These are phyloP conservation scores for Lotmaria passim DNA, from an alignment of 208 protist species.

Conservation along the genomic window DNA sequence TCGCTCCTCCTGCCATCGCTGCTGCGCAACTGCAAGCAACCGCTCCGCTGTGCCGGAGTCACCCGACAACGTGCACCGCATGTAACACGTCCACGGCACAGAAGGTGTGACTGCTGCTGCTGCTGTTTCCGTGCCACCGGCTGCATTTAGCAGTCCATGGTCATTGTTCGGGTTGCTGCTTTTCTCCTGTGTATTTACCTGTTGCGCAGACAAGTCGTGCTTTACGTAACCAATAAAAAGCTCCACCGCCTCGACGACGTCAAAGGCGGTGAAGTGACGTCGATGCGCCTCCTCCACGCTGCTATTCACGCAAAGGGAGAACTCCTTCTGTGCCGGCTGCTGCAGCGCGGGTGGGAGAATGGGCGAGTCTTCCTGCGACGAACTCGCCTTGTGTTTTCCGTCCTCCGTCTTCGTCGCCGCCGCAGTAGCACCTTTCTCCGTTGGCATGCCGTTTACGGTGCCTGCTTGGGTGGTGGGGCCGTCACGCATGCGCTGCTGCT, in stretches of 20 bases:
- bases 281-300: conserved; percentile 10
- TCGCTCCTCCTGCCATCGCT: conserved; percentile 6
- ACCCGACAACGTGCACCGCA: conserved; percentile 12
- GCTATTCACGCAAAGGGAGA: conserved; percentile 10
- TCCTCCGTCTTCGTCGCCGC: background rate
- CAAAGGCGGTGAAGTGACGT: background rate
- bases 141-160: background rate
- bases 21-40: conserved; percentile 1
- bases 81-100: conserved; percentile 12
- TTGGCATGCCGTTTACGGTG: background rate
- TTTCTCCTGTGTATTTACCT: background rate
- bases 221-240: conserved; percentile 20
- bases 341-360: conserved; percentile 2
- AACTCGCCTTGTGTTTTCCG: background rate
- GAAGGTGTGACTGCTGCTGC: background rate
- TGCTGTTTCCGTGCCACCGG: too few species aligned
- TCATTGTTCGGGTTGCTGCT: background rate
- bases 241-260: conserved; percentile 13
- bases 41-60: background rate
- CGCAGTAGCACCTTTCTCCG: background rate
- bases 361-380: background rate
- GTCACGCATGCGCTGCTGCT: conserved; percentile 7
- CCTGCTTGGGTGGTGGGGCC: background rate
- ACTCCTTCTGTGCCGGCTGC: conserved; percentile 10
- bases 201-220: conserved; percentile 12